Conservation (phyloP, 495 filamentous ascomycete species). For the Lineolata rhizophorae region DNA sequence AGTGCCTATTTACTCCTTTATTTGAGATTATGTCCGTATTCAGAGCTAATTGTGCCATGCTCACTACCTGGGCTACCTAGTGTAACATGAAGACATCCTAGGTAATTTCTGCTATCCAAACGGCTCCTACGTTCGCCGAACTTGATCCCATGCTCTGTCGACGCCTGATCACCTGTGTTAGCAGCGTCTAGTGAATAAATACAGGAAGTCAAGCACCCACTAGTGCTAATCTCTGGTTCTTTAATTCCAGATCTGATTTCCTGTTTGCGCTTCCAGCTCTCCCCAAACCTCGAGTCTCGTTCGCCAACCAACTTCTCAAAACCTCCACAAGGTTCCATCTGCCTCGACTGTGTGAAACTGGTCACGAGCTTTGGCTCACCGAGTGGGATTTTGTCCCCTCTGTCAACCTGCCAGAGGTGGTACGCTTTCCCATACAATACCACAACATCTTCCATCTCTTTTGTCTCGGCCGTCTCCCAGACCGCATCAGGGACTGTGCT, state of each 20-base stretch:
- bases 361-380: constrained; percentile 61
- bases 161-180: too few species aligned
- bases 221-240: constrained; percentile 33
- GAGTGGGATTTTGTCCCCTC: constrained; percentile 54
- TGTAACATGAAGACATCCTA: too few species aligned
- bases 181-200: too few species aligned
- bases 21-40: too few species aligned
- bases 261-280: constrained; percentile 36
- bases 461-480: constrained; percentile 60
- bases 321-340: too few species aligned
- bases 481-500: constrained; percentile 24
- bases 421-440: constrained; percentile 74
- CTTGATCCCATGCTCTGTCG: too few species aligned
- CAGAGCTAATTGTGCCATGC: too few species aligned
- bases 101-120: too few species aligned
- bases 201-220: too few species aligned
- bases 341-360: constrained; percentile 38
- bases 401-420: constrained; percentile 73
- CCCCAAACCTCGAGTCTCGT: constrained; percentile 43
- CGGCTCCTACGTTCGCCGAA: too few species aligned
- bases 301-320: constrained; percentile 36
- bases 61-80: too few species aligned
- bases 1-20: too few species aligned
- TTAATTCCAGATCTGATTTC: constrained; percentile 38
- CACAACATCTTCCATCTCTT: constrained; percentile 55